Evolutionary conservation across 1,284 basidiomycete genomes (phyloP).

Genomic region (Ganoderma lingzhi): DNA sequence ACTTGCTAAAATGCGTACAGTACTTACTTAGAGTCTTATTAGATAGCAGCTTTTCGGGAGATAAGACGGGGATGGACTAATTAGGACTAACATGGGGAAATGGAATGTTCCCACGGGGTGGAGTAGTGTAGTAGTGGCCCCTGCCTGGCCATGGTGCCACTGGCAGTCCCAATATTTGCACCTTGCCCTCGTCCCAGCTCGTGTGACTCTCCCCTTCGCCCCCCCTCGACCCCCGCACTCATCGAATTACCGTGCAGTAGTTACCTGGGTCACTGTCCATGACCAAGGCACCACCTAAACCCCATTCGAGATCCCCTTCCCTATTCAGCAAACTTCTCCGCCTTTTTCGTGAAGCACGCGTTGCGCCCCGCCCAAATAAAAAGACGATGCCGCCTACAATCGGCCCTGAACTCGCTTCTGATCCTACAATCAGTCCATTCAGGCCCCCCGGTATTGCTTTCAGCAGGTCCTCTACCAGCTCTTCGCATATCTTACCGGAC

Average conservation of each 20-base stretch:
- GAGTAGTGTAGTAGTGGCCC: not conserved
- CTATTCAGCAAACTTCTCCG: slow-evolving; percentile 35
- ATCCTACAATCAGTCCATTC: slow-evolving; percentile 26
- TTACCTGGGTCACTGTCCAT: slow-evolving; percentile 12
- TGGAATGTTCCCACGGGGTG: slow-evolving; percentile 21
- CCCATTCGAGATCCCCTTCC: slow-evolving; percentile 23
- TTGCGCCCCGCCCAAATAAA: slow-evolving; percentile 29
- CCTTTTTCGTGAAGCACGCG: slow-evolving; percentile 31
- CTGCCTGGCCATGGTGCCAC: not conserved
- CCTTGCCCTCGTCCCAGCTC: slow-evolving; percentile 19
- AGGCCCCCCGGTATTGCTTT: slow-evolving; percentile 29
- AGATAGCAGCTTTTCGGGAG: too few species aligned
- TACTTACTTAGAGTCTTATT: too few species aligned
- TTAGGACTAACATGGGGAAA: not conserved
- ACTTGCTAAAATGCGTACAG: too few species aligned
- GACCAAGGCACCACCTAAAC: slow-evolving; percentile 25
- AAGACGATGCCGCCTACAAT: slow-evolving; percentile 39
- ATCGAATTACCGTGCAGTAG: slow-evolving; percentile 1
- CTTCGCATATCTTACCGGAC: slow-evolving; percentile 34
- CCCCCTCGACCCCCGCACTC: not conserved
- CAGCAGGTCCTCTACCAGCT: slow-evolving; percentile 35
- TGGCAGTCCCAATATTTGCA: not conserved
- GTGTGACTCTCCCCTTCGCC: slow-evolving; percentile 24
- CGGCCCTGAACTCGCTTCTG: slow-evolving; percentile 38
- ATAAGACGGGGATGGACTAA: not conserved